A percentile compares a stretch with the other conserved stretches of the same genome.
These are phyloP conservation scores for Trichoderma pleuroti DNA, from an alignment of 2,329 filamentous ascomycete genomes.

Conservation along the genomic window DNA sequence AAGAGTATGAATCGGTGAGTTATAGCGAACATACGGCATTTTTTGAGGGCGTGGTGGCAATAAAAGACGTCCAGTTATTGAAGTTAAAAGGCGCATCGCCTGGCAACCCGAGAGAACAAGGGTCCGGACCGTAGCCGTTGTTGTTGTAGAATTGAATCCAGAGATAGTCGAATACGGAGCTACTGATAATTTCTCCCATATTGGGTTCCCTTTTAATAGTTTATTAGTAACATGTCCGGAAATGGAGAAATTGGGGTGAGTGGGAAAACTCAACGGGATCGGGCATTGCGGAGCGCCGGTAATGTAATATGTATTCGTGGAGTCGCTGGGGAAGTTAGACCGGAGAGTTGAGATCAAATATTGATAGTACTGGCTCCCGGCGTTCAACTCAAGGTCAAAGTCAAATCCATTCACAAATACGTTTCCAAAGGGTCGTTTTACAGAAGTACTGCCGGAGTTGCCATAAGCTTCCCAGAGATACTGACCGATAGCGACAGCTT, in stretches of 20 bases:
- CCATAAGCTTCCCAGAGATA: not conserved
- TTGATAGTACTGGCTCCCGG: not conserved
- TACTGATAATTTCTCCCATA: not conserved
- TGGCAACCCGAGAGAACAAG: constrained; percentile 10
- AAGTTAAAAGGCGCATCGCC: constrained; percentile 34
- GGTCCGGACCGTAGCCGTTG: constrained; percentile 20
- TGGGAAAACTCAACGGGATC: not conserved
- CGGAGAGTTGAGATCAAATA: not conserved
- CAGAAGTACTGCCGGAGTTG: not conserved
- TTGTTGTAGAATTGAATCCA: constrained; percentile 50
- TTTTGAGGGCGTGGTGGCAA: constrained; percentile 25
- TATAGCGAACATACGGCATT: not conserved
- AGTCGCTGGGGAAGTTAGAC: not conserved
- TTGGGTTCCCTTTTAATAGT: not conserved
- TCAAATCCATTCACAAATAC: not conserved
- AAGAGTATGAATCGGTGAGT: not conserved
- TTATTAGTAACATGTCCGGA: not conserved
- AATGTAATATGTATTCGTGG: not conserved
- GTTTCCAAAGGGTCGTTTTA: not conserved
- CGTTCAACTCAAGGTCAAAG: not conserved
- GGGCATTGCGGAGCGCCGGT: not conserved
- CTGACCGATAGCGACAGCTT: not conserved
- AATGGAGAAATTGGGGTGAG: not conserved
- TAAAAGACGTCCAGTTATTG: constrained; percentile 30
- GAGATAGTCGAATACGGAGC: constrained; percentile 23